Conservation (phyloP, 2,329 filamentous ascomycete species). For the Aspergillus vadensis region DNA sequence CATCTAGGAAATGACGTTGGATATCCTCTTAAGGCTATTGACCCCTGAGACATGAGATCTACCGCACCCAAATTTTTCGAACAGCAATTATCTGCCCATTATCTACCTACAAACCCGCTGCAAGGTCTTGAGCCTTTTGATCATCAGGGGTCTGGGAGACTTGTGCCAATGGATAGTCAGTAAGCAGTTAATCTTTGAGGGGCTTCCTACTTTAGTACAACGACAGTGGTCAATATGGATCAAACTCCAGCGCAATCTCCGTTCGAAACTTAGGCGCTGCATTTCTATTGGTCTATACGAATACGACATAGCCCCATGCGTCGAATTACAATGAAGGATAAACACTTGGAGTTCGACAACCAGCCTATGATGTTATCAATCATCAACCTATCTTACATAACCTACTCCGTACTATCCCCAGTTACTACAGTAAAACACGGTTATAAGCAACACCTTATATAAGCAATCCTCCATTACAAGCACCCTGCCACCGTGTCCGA, state of each 20-base stretch:
- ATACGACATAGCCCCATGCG: not conserved
- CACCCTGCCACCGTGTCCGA: no score
- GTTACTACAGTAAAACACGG: no score
- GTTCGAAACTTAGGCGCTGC: not conserved
- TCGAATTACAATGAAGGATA: not conserved
- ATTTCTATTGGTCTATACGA: not conserved
- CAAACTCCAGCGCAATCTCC: slow-evolving; percentile 4
- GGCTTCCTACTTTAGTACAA: not conserved
- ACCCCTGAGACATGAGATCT: not conserved
- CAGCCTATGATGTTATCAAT: not conserved
- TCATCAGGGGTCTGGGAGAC: not conserved
- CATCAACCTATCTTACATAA: not conserved
- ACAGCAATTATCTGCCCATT: not conserved
- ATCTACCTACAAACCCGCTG: not conserved
- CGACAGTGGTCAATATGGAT: not conserved
- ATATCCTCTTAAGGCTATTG: not conserved
- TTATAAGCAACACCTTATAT: no score
- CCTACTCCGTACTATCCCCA: not conserved
- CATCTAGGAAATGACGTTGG: not conserved
- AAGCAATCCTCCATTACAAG: no score
- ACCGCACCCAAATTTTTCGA: not conserved
- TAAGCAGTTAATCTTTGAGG: not conserved
- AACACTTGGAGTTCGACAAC: not conserved
- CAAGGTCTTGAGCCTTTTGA: not conserved
- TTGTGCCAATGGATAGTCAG: not conserved